Evolutionary conservation across 1,139 yeast species (phyloP).

Genomic region (Nadsonia starkeyi-henricii): DNA sequence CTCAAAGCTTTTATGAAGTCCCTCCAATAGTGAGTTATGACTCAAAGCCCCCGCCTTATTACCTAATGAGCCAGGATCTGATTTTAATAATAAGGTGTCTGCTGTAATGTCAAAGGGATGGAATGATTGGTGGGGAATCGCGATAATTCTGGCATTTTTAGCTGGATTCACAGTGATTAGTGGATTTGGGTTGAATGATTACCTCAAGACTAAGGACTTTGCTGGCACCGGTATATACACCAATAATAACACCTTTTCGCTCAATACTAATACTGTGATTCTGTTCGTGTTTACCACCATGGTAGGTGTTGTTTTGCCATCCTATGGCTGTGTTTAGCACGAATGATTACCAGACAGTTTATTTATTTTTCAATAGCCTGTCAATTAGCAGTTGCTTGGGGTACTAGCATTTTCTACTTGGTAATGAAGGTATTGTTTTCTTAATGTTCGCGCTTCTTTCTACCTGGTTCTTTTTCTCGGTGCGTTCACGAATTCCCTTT

Average conservation of each 20-base stretch:
- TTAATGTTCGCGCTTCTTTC: conserved; percentile 36
- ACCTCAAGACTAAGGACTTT: conserved; percentile 37
- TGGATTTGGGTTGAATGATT: conserved; percentile 51
- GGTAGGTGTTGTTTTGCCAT: conserved; percentile 48
- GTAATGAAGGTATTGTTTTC: conserved; percentile 48
- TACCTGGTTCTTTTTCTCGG: conserved; percentile 61
- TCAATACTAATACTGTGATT: conserved; percentile 62
- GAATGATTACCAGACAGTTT: conserved; percentile 51
- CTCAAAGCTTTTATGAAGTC: no score
- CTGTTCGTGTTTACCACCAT: conserved; percentile 55
- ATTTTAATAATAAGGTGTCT: no score
- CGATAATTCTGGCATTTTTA: conserved; percentile 46
- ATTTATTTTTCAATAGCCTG: conserved; percentile 56
- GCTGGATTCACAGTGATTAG: conserved; percentile 64
- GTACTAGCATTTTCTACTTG: conserved; percentile 62
- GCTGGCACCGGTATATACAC: conserved; percentile 60
- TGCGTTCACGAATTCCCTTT: conserved; percentile 54
- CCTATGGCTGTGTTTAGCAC: conserved; percentile 44
- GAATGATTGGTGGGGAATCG: conserved; percentile 44
- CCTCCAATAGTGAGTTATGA: no score
- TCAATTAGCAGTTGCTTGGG: conserved; percentile 57
- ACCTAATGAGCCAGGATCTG: no score
- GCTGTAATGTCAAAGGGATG: conserved; percentile 15
- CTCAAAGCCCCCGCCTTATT: no score
- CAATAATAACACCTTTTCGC: conserved; percentile 37